Evolutionary conservation across 2,329 filamentous ascomycete genomes (phyloP), one percentile per base, ranked within the genome.

Genomic region (Pyrenophora seminiperda): DNA sequence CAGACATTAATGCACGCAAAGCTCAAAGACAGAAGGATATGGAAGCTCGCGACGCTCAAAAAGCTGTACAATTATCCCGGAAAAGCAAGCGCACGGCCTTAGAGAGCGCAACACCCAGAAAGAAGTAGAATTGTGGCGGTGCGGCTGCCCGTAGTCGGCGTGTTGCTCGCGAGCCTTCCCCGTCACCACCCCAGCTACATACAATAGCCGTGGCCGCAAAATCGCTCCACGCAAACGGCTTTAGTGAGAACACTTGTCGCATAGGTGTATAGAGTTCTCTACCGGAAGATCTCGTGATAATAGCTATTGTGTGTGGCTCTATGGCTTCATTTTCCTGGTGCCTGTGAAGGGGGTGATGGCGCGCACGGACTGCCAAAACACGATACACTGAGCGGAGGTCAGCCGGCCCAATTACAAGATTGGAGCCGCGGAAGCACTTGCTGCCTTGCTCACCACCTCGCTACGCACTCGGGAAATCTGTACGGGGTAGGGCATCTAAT

Each of bases 401-500:
- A 22, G 20, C 20, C 20, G 20, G 20, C 20, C 20, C 20, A 22
- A 22, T 22, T 22, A 4, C 20, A 22, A 22, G 32, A 15, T n/a
- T 20, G 32, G 18, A 14, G 22, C 13, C 1, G 24, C 7, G 7
- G 7, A n/a, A 20, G 13, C 6, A 53, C 58, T 45, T 27, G 56
- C 58, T 20, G 58, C 56, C 34, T 57, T 61, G 37, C 45, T 58
- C 37, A 59, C 49, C 5, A 50, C 49, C 22, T 56, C 52, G 18
- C 22, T 37, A 7, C 47, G 42, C 7, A 41, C 33, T 6, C 51
- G 47, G 10, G 45, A 41, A n/a, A 41, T 20, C 27, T 37, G 42
- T 24, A 29, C 33, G 10, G 41, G 7, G 6, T 37, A 18, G 5
- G 47, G 22, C 33, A 45, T 15, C 13, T 42, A 29, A 13, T 52